These are phyloP conservation scores for Ceratocystis harringtonii DNA, from an alignment of 2,329 filamentous ascomycete species.

Conservation along the genomic window DNA sequence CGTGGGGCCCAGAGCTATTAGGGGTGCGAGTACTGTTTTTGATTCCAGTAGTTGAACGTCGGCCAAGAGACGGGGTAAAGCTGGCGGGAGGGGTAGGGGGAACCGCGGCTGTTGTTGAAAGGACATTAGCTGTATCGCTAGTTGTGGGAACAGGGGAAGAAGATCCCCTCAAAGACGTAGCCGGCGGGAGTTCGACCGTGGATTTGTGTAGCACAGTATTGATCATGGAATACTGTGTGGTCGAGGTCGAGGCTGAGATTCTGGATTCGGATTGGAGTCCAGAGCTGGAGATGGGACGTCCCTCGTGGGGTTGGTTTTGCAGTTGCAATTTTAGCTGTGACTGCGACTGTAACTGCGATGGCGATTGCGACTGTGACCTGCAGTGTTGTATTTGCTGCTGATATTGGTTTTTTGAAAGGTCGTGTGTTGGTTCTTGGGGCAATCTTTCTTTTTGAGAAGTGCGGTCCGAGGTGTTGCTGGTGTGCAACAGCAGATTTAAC, in stretches of 20 bases:
- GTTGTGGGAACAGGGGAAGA: neutral
- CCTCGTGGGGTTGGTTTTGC: neutral
- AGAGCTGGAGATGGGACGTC: neutral
- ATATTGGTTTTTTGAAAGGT: neutral
- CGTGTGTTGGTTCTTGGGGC: neutral
- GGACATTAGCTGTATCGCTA: neutral
- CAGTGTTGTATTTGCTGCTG: neutral
- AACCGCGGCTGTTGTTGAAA: neutral
- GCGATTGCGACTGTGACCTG: too few relatives aligned
- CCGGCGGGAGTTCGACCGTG: neutral
- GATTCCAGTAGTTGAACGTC: neutral
- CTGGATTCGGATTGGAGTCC: neutral
- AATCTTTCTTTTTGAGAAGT: neutral
- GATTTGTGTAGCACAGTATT: neutral
- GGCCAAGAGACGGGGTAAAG: slow-evolving; percentile 13
- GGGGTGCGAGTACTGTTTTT: neutral
- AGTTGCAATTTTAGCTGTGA: neutral
- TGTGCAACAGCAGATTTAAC: neutral
- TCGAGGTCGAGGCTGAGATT: neutral
- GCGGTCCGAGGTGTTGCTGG: neutral
- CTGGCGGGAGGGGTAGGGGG: slow-evolving; percentile 9
- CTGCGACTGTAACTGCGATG: too few relatives aligned
- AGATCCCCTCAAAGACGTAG: neutral
- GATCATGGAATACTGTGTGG: neutral
- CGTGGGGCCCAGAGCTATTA: slow-evolving; percentile 22